phyloP scores from a whole-genome alignment of 148 eudicot genomes.

The Vaccinium vitisidaea region DNA sequence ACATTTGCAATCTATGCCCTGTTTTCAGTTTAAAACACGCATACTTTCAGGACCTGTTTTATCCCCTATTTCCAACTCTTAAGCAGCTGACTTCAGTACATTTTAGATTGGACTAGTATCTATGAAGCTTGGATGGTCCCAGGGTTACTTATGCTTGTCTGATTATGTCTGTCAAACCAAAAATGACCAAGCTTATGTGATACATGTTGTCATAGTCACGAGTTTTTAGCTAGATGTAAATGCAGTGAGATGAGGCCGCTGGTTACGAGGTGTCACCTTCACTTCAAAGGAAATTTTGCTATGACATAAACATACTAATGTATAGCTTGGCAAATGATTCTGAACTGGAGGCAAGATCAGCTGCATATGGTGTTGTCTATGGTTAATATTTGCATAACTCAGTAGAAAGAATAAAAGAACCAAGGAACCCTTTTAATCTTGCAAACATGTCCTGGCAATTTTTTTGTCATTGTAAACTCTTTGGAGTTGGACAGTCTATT shows the following conservation, averaged over 20 bases:
- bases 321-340: background rate
- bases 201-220: background rate
- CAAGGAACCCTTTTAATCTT: background rate
- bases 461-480: constrained; percentile 9
- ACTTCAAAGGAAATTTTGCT: background rate
- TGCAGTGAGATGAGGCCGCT: background rate
- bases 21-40: background rate
- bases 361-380: background rate
- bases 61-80: background rate
- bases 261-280: background rate
- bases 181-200: background rate
- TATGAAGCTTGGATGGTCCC: background rate
- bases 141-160: background rate
- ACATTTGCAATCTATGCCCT: background rate
- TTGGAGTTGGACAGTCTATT: background rate
- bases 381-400: background rate
- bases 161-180: background rate
- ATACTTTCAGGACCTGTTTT: background rate
- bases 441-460: background rate
- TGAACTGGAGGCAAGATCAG: background rate
- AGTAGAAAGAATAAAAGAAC: background rate
- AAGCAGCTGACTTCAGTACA: background rate
- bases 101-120: background rate
- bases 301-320: background rate
- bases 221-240: background rate